A percentile compares a stretch with the other conserved stretches of the same genome.
Conservation (phyloP, 495 filamentous ascomycete species). For the Penicillium fimorum region DNA sequence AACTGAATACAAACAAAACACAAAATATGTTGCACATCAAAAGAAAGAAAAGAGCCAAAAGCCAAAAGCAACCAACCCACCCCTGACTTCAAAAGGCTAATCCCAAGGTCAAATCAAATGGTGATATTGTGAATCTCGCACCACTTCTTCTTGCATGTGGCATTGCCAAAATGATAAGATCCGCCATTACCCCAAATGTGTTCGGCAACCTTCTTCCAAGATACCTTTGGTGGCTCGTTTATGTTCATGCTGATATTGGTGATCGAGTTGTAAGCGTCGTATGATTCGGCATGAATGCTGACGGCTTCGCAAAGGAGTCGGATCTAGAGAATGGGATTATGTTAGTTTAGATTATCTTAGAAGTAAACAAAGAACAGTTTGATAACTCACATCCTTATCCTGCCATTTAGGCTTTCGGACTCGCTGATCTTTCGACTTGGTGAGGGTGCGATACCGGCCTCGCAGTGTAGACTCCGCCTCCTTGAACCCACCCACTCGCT, state of each 20-base stretch:
- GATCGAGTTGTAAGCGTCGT: not conserved
- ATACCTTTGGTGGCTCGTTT: conserved; percentile 50
- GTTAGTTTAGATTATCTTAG: conserved; percentile 11
- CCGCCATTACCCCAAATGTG: conserved; percentile 71
- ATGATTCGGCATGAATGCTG: conserved; percentile 31
- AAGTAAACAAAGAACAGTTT: not conserved
- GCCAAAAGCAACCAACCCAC: not conserved
- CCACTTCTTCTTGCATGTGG: conserved; percentile 85
- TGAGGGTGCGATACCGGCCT: conserved; percentile 75
- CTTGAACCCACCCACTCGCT: conserved; percentile 57
- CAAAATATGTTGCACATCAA: not conserved
- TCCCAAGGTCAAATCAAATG: not conserved
- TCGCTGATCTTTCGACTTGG: conserved; percentile 69
- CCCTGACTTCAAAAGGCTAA: not conserved
- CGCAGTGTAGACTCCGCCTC: conserved; percentile 88
- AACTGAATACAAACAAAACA: not conserved
- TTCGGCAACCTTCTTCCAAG: conserved; percentile 80
- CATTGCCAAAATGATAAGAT: conserved; percentile 79
- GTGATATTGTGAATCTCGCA: conserved; percentile 35
- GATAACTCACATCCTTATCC: conserved; percentile 68
- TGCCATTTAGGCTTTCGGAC: conserved; percentile 79
- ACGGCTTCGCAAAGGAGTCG: conserved; percentile 40
- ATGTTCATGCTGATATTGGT: not conserved
- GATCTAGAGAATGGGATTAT: conserved; percentile 23
- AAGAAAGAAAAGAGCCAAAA: not conserved